phyloP scores from a whole-genome alignment of 257 asterid species.

The Cinchona pubescens region DNA sequence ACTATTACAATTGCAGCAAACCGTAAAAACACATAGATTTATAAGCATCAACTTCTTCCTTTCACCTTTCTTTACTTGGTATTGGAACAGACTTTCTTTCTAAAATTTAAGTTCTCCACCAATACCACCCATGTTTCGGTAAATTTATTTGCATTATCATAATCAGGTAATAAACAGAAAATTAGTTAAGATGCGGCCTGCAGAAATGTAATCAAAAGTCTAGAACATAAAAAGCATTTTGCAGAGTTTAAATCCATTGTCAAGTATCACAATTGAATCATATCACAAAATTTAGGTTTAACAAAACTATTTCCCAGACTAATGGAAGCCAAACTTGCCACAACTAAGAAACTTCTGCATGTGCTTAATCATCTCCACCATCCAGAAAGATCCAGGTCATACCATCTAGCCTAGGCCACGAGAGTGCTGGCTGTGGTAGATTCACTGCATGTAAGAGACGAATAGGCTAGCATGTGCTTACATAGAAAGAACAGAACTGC shows the following conservation, averaged over 20 bases:
- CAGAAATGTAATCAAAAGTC: neutral
- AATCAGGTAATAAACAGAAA: neutral
- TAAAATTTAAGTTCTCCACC: too few relatives aligned
- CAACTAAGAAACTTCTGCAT: neutral
- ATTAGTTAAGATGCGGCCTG: neutral
- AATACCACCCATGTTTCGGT: neutral
- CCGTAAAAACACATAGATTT: too few relatives aligned
- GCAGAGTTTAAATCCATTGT: neutral
- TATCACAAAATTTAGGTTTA: slow-evolving; percentile 16
- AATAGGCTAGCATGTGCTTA: too few relatives aligned
- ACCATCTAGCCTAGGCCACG: slow-evolving; percentile 42
- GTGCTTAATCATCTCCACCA: too few relatives aligned
- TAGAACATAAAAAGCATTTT: neutral
- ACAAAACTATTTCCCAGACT: slow-evolving; percentile 9
- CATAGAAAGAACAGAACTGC: too few relatives aligned
- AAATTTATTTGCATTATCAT: neutral
- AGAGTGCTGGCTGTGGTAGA: slow-evolving; percentile 90
- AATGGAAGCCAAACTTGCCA: slow-evolving; percentile 3
- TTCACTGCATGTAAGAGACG: slow-evolving; percentile 73
- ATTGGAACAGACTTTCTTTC: too few relatives aligned
- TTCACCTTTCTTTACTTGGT: too few relatives aligned
- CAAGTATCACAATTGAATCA: slow-evolving; percentile 7
- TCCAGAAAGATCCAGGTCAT: neutral
- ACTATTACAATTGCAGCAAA: too few relatives aligned
- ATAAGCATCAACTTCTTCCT: too few relatives aligned